Evolutionary conservation across 2,329 filamentous ascomycete species (phyloP), one percentile per base, ranked within the genome.

Genomic region (Monosporascus sp.): DNA sequence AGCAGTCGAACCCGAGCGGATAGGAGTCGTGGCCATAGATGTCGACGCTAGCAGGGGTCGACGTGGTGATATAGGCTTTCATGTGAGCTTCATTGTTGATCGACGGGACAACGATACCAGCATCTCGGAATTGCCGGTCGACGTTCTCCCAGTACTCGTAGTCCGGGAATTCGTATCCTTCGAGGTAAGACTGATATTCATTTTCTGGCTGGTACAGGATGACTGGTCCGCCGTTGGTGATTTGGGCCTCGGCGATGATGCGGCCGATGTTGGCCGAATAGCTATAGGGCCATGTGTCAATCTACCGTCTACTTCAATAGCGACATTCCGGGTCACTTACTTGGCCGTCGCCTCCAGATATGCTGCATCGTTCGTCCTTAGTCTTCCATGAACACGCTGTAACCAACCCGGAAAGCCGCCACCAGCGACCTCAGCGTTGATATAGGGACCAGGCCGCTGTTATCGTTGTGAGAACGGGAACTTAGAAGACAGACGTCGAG

Each of bases 381-480:
- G 69, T 1, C 76, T 77, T 1, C 81, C 87, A 50, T 81, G 79
- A 17, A 86, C 72, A 16, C 86, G 76, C 64, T 88, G 83, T n/a
- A 91, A 67, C 89, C 89, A 93, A 1, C 89, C 89, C 0, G 90
- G 89, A 58, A 88, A 91, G 0, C 89, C 89, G 52, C 90, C 90
- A 0, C 88, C 88, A 5, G 81, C 84, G 0, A 77, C 82, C 67
- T 93, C 89, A 0, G 88, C 89, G 62, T 92, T 90, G 71, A 91
- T 89, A 49, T 90, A 90, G 0, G 86, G 85, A 0, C 87, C 85
- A 0, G 85, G 84, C 0, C 81, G 31, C 31, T 34, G 31, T 34
- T 11, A 14, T 34, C 31, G 31, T 34, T 34, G 31, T 34, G 31
- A 34, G 31, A 14, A 34, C 11, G 31, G 9, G 31, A 34, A 34